These are phyloP conservation scores for Tulasnella sp. DNA, from an alignment of 768 basidiomycete species.

Conservation along the genomic window DNA sequence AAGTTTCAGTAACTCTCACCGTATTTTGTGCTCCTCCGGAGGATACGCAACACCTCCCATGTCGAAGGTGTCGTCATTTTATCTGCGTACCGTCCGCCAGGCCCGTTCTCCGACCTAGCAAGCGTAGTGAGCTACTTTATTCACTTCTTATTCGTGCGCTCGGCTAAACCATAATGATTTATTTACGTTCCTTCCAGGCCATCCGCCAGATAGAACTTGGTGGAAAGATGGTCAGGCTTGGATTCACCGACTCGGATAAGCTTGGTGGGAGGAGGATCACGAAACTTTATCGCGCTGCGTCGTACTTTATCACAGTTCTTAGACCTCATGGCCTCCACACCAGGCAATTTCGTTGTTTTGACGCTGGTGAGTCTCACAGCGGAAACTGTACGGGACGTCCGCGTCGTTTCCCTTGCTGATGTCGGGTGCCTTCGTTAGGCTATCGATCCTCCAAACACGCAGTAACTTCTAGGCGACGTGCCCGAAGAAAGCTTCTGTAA, in stretches of 20 bases:
- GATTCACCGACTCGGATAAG: constrained; percentile 1
- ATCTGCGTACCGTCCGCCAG: constrained; percentile 74
- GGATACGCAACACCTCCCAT: too few species aligned
- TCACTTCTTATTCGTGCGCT: not conserved
- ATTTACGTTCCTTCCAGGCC: not conserved
- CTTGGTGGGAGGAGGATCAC: not conserved
- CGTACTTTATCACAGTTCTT: constrained; percentile 35
- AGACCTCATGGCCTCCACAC: constrained; percentile 33
- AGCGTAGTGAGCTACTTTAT: not conserved
- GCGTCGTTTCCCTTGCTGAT: not conserved
- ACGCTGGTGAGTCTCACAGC: constrained; percentile 28
- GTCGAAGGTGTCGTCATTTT: too few species aligned
- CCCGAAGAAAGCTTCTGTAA: too few species aligned
- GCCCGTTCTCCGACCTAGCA: too few species aligned
- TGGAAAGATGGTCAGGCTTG: constrained; percentile 34
- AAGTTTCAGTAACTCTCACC: too few species aligned
- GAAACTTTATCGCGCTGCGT: constrained; percentile 29
- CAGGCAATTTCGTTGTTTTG: constrained; percentile 35
- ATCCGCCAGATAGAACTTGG: constrained; percentile 36
- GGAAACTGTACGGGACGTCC: not conserved
- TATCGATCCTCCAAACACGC: too few species aligned
- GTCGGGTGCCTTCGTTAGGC: too few species aligned
- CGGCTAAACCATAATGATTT: not conserved
- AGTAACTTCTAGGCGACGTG: too few species aligned
- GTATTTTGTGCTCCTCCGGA: too few species aligned